Evolutionary conservation across 768 basidiomycete species (phyloP), one percentile per base, ranked within the genome.

Genomic region (Podaxis sp.): DNA sequence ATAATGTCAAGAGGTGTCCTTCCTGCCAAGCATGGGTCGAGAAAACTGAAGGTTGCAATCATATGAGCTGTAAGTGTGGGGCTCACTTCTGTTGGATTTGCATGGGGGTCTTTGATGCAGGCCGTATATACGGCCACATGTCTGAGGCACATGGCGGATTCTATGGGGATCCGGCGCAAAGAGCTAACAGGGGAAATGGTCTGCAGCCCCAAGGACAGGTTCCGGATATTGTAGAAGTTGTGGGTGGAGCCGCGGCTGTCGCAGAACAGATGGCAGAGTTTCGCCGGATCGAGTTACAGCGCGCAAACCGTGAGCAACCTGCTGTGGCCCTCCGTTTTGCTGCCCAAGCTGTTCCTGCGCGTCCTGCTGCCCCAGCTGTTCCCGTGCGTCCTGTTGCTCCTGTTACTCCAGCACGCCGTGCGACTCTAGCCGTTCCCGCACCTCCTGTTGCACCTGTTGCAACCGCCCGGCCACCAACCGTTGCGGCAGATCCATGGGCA

Each of bases 31-130:
- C 78, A 6, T 75, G 73, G 68, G 80, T 85, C 48, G 75, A 83
- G 69, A 86, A 84, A 69, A 76, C 65, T 4, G 80, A 74, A 26
- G 85, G 84, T 0, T 87, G 85, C 70, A 84, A 86, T 68, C 84
- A 85, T 68, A 80, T 86, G 73, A 64, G 68, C 1, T 87, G 85
- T 68, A 72, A 61, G 58, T 86, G 84, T 66, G 79, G 79, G 2
- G 76, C 76, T 9, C 84, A 87, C 67, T 59, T 68, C 39, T 68
- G 69, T 61, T 70, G 69, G 69, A 51, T 64, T 15, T 68, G 67
- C 30, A 11, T 58, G 38, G 62, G 64, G 3, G 57, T 61, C 9
- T 67, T 67, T 55, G 64, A 59, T 2, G 38, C 13, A 6, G 36
- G 8, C 15, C 36, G 30, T 9, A 68, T 68, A 28, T 68, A 68